Evolutionary conservation across 495 filamentous ascomycete genomes (phyloP), one percentile per base, ranked within the genome.

Genomic region (Evansstolkia leycettana): DNA sequence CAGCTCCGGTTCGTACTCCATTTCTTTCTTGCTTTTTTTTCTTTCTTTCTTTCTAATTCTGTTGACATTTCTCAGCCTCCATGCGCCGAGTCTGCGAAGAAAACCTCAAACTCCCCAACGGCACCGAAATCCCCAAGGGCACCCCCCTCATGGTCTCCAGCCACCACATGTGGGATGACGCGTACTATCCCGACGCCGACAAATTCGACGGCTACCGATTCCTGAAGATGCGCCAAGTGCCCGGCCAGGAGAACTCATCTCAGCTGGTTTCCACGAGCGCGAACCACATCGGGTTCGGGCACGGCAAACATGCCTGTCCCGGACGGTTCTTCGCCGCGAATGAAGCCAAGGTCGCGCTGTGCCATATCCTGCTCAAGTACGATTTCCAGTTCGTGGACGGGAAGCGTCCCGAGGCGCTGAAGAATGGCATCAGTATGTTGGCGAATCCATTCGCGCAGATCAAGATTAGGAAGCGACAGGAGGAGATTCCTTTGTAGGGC

Each of bases 251-350:
- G 37, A 46, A 64, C 23, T 20, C 36, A 5, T 56, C 55, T 26
- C 69, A 72, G 34, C 41, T 71, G 17, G 65, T 67, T 3, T 55
- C 55, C 18, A 68, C 70, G 0, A 62, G 52, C 17, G 31, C 45
- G n/a, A 52, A 66, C 16, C 52, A 64, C 36, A 50, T 65, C 5
- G 50, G 43, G 0, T 75, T 72, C 36, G 69, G 70, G 0, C 55
- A 64, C 32, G 70, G 72, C 5, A 34, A 51, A 24, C 67, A 78
- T 35, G 70, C 75, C 0, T 74, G 70, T 35, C 67, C 70, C 4
- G 70, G 71, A 0, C 51, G 70, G 9, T 70, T 73, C 46, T 70
- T 74, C 36, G 71, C 69, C 1, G 45, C 51, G 2, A 57, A 61
- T 28, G 65, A 70, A 50, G 45, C 63, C 19, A 74, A 75, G 39